These are phyloP conservation scores for Arachnomyces sp. DNA, from an alignment of 2,329 filamentous ascomycete species.

Conservation along the genomic window DNA sequence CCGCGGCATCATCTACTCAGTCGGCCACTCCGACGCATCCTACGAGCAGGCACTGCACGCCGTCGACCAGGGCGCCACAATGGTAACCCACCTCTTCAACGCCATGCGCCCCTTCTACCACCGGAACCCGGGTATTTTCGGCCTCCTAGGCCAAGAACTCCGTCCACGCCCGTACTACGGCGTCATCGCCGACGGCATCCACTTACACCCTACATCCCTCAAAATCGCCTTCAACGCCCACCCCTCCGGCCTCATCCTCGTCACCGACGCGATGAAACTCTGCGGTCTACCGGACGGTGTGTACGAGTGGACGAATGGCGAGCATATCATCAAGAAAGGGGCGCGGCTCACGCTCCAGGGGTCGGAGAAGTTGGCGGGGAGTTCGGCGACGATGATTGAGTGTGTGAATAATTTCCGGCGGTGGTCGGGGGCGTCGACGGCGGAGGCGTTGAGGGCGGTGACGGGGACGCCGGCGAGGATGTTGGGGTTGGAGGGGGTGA, in stretches of 20 bases:
- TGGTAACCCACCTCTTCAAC: conserved; percentile 93
- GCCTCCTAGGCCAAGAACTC: conserved; percentile 64
- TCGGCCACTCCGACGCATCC: conserved; percentile 80
- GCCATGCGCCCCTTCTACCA: conserved; percentile 87
- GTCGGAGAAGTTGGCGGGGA: conserved; percentile 69
- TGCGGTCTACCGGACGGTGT: conserved; percentile 74
- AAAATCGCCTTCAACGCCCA: conserved; percentile 85
- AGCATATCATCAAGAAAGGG: conserved; percentile 53
- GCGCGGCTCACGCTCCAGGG: conserved; percentile 66
- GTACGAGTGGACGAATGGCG: conserved; percentile 76
- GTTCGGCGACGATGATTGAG: conserved; percentile 38
- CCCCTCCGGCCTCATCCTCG: conserved; percentile 74
- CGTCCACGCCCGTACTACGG: conserved; percentile 63
- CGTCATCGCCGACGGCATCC: conserved; percentile 83
- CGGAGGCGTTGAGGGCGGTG: conserved; percentile 32
- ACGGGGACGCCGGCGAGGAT: conserved; percentile 33
- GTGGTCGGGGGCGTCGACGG: conserved; percentile 32
- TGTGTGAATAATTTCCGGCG: conserved; percentile 38
- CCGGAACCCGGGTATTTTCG: conserved; percentile 84
- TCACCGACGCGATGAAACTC: conserved; percentile 87
- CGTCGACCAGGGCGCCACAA: conserved; percentile 66
- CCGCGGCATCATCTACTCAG: conserved; percentile 64
- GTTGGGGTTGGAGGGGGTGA: conserved; percentile 30
- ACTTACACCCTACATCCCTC: conserved; percentile 78
- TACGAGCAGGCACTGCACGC: conserved; percentile 71